phyloP scores from a whole-genome alignment of 805 yeast species.

The Lipomyces mesembrius region DNA sequence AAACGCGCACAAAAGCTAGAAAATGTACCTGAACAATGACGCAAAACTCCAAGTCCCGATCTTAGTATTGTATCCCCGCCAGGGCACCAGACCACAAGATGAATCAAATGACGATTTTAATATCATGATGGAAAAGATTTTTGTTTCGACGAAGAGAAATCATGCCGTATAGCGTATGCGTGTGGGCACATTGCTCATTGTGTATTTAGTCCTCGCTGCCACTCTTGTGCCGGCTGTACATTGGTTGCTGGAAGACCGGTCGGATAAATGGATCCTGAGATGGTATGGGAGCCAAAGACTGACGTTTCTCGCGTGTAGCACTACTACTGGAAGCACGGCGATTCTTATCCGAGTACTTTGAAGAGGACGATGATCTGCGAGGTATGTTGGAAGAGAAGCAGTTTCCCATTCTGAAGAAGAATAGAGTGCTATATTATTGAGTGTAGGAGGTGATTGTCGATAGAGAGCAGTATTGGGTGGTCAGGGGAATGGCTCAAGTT shows the following conservation, averaged over 20 bases:
- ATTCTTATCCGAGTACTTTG: slow-evolving; percentile 1
- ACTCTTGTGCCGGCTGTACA: slow-evolving; percentile 15
- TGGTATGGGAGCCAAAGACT: slow-evolving; percentile 33
- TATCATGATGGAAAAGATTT: not conserved
- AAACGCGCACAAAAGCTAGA: too few relatives aligned
- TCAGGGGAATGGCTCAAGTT: not conserved
- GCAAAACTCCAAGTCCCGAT: not conserved
- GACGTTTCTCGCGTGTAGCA: slow-evolving; percentile 18
- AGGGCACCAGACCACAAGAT: not conserved
- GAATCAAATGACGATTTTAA: not conserved
- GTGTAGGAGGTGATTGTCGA: not conserved
- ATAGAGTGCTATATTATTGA: not conserved
- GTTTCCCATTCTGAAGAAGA: slow-evolving; percentile 26
- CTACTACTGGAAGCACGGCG: slow-evolving; percentile 17
- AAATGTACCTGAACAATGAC: not conserved
- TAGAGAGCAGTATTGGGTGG: not conserved
- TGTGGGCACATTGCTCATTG: not conserved
- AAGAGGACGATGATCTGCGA: slow-evolving; percentile 4
- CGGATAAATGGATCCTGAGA: slow-evolving; percentile 25
- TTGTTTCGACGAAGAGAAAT: not conserved
- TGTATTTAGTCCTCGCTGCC: not conserved
- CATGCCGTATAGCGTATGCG: not conserved
- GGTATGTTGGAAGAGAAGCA: slow-evolving; percentile 17
- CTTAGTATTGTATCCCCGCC: not conserved
- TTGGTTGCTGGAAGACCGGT: slow-evolving; percentile 25